Base-by-base conservation (phyloP, 2,329 filamentous ascomycete species). In the Hypocreales sp. region DNA sequence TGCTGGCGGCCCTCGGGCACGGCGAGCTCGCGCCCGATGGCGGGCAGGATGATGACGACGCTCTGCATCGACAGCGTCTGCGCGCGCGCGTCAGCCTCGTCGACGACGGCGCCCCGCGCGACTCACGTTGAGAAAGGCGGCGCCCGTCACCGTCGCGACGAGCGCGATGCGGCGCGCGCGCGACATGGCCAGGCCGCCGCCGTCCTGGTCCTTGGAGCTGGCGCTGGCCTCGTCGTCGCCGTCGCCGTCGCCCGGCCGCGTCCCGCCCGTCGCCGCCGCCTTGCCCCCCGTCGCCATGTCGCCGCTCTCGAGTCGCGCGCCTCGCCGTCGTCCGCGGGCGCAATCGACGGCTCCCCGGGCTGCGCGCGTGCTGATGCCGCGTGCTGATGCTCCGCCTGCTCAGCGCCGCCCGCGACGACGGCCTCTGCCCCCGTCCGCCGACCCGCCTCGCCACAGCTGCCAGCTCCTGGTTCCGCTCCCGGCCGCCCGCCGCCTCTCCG, bases 41-140 rank as follows among this genome's bases (percentile, higher is more conserved):
- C 64, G 0, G 72, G 72, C 11, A 77, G 42, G 26, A 74, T 65
- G 33, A 76, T 74, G 31, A 76, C 66, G 4, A 69, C 61, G 2
- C 64, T 56, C 41, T 75, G 70, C 4, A 61, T 56, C 2, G 64
- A 67, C 25, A 74, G 52, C 3, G 62, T 71, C 67, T 67, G 31
- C 16, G 1, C 17, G 8, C 10, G 13, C 12, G 7, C 17, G 15
- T 8, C 15, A 14, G 13, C 23, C 5, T 9, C 13, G 14, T 7
- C 10, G 5, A 16, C 3, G 7, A 17, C 11, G 13, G 14, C 3
- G 10, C 11, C 11, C 17, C 10, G 22, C 19, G 20, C 9, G 19
- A 20, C 44, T 39, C 40, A 64, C 66, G 33, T 71, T 71, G 35
- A 67, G 48, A 38, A 72, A 71, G 8, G 60, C 61, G 8, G 67